phyloP scores from a whole-genome alignment of 192 early-diverging fungal species.

The Backusella liffmaniae region DNA sequence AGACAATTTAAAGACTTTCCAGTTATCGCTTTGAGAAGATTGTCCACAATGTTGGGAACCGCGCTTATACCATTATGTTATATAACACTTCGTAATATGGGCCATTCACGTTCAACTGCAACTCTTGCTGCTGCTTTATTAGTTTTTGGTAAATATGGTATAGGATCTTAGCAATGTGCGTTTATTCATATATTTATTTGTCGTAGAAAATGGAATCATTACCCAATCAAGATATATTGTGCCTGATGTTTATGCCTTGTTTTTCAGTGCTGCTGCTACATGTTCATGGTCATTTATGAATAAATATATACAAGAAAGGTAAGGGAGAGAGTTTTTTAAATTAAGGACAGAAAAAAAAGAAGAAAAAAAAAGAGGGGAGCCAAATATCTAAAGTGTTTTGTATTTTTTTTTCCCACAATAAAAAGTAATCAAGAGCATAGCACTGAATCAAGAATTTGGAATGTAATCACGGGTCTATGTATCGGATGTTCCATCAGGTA shows the following conservation, averaged over 20 bases:
- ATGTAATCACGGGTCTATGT: slow-evolving; percentile 77
- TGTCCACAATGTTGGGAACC: slow-evolving; percentile 76
- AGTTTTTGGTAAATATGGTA: background rate
- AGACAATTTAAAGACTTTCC: slow-evolving; percentile 44
- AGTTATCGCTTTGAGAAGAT: slow-evolving; percentile 75
- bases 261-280: slow-evolving; percentile 53
- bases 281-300: slow-evolving; percentile 85
- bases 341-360: background rate
- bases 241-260: background rate
- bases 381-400: slow-evolving; percentile 44
- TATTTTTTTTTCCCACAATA: background rate
- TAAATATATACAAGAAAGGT: slow-evolving; percentile 40
- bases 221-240: slow-evolving; percentile 35
- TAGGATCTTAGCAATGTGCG: background rate
- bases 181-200: background rate
- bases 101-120: background rate
- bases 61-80: slow-evolving; percentile 78
- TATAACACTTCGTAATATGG: slow-evolving; percentile 63
- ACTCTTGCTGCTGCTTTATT: background rate
- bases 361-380: slow-evolving; percentile 35
- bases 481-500: slow-evolving; percentile 61
- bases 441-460: slow-evolving; percentile 76
- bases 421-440: background rate
- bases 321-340: background rate
- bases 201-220: slow-evolving; percentile 79